Evolutionary conservation across 208 protist genomes (phyloP).

Genomic region (Angomonas desouzai): DNA sequence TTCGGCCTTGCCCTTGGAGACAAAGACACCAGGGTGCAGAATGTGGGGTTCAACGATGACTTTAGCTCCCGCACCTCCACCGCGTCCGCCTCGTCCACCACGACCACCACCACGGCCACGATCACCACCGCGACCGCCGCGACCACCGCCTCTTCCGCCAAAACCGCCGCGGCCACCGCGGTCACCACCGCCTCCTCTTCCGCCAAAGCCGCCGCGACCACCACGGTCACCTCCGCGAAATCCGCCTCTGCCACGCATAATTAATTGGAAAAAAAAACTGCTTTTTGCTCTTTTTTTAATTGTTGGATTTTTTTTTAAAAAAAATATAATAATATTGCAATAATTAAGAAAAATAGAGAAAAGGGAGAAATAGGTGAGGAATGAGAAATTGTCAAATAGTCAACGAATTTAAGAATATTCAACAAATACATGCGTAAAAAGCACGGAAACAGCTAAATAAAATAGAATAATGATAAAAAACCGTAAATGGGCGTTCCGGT

Average conservation of each 20-base stretch:
- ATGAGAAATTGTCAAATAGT: no score
- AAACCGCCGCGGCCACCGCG: constrained; percentile 44
- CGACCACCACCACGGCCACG: constrained; percentile 52
- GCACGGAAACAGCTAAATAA: background rate
- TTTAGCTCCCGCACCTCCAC: constrained; percentile 91
- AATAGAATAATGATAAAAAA: background rate
- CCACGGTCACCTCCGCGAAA: constrained; percentile 12
- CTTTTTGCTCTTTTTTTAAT: background rate
- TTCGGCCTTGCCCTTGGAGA: constrained; percentile 98
- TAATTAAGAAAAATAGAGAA: no score
- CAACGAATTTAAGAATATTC: no score
- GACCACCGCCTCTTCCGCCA: constrained; percentile 35
- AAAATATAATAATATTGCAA: no score
- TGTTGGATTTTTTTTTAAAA: background rate
- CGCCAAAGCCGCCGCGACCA: constrained; percentile 22
- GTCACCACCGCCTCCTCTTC: constrained; percentile 37
- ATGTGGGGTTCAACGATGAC: constrained; percentile 97
- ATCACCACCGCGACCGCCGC: constrained; percentile 35
- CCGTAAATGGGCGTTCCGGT: no score
- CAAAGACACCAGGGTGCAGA: constrained; percentile 97
- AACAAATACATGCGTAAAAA: background rate
- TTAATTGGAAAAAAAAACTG: constrained; percentile 4
- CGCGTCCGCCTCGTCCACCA: constrained; percentile 47
- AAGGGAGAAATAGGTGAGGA: no score
- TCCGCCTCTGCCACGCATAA: constrained; percentile 30